Percentiles rank a stretch among this genome's conserved stretches.
phyloP scores from a whole-genome alignment of 129 eudicot genomes.

The Flaveria sonorensis region DNA sequence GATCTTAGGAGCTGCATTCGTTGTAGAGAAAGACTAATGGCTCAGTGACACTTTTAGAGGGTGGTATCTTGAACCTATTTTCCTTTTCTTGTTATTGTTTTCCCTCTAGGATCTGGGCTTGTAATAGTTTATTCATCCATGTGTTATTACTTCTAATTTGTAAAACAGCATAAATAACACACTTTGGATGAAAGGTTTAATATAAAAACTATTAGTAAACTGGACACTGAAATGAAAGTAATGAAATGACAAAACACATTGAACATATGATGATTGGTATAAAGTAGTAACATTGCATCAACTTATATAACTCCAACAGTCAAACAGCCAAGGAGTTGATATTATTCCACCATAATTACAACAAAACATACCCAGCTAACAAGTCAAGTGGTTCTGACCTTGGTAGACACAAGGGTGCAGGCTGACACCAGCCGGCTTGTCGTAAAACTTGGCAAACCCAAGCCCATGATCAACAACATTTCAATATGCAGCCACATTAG shows the following conservation, averaged over 20 bases:
- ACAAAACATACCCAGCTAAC: neutral
- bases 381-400: neutral
- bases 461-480: constrained; percentile 6
- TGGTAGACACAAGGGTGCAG: neutral
- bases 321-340: neutral
- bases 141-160: no score
- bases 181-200: neutral
- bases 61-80: no score
- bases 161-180: no score
- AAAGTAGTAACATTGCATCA: constrained; percentile 15
- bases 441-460: constrained; percentile 19
- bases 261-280: constrained; percentile 14
- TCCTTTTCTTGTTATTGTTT: no score
- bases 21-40: no score
- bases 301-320: constrained; percentile 4
- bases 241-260: neutral
- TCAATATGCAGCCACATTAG: constrained; percentile 54
- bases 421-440: constrained; percentile 19
- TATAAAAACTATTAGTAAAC: neutral
- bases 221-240: neutral
- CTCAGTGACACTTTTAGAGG: no score
- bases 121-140: no score
- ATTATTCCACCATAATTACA: constrained; percentile 30
- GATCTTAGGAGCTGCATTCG: constrained; percentile 69
- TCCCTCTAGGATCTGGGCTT: no score